These are phyloP conservation scores for Chlorella sp. DNA, from an alignment of 139 green algal species.

Conservation along the genomic window DNA sequence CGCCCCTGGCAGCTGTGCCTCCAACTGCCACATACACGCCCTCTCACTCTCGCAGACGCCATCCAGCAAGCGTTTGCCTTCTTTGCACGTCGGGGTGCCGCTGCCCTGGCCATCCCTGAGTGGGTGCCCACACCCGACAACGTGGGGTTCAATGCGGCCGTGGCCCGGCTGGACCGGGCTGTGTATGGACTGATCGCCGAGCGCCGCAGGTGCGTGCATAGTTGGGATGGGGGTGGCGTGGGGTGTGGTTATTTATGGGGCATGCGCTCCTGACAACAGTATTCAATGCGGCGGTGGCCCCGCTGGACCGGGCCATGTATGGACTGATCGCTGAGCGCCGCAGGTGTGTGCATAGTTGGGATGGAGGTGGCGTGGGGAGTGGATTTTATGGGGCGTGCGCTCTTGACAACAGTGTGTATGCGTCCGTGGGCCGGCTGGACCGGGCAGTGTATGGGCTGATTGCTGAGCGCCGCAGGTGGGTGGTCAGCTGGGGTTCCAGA, in stretches of 20 bases:
- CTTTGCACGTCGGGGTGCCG: slow-evolving; percentile 62
- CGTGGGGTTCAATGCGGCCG: slow-evolving; percentile 74
- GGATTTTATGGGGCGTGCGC: too few relatives aligned
- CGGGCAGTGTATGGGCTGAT: slow-evolving; percentile 85
- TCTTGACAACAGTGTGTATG: too few relatives aligned
- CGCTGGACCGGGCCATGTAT: neutral
- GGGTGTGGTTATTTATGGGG: too few relatives aligned
- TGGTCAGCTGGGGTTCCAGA: slow-evolving; percentile 27
- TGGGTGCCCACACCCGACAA: slow-evolving; percentile 87
- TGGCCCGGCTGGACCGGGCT: slow-evolving; percentile 75
- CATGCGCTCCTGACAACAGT: neutral
- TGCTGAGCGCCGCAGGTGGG: slow-evolving; percentile 21
- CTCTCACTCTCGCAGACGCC: slow-evolving; percentile 2
- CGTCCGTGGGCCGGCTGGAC: slow-evolving; percentile 82
- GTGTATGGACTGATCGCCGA: slow-evolving; percentile 85
- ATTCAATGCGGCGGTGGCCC: neutral
- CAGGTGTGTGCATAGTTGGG: too few relatives aligned
- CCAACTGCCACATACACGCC: neutral
- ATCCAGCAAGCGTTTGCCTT: slow-evolving; percentile 78
- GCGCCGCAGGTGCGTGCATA: slow-evolving; percentile 18
- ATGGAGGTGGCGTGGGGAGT: neutral
- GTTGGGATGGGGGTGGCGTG: neutral
- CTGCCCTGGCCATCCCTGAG: neutral
- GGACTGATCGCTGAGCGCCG: neutral
- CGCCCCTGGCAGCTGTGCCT: neutral